Conservation (phyloP, 1,284 basidiomycete genomes). For the Irpex lacteus region DNA sequence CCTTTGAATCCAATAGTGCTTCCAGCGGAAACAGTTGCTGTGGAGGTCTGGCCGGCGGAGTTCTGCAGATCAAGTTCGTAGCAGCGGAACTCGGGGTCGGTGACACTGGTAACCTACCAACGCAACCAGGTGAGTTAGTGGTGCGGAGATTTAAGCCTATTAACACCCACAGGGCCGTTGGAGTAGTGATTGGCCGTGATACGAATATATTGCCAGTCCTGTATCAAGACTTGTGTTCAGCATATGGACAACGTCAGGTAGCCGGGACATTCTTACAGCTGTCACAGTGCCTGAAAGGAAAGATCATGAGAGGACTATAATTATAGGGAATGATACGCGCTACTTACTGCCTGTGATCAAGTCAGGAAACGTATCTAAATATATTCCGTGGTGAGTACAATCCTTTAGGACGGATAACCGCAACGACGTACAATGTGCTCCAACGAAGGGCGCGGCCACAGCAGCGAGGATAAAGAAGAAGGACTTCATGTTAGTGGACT, state of each 20-base stretch:
- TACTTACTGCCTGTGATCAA: conserved; percentile 19
- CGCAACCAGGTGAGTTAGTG: neutral
- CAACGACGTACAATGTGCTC: conserved; percentile 21
- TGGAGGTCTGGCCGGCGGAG: conserved; percentile 33
- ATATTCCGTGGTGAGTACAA: neutral
- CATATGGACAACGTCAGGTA: neutral
- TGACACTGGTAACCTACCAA: conserved; percentile 40
- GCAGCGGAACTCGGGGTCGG: conserved; percentile 42
- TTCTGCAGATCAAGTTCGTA: conserved; percentile 38
- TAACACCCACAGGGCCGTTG: conserved; percentile 34
- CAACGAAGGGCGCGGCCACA: conserved; percentile 18
- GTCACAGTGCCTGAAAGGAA: conserved; percentile 5
- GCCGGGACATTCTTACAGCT: neutral
- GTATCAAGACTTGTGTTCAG: neutral
- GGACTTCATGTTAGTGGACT: conserved; percentile 19
- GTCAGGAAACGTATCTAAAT: conserved; percentile 26
- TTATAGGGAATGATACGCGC: too few relatives aligned
- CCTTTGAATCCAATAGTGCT: conserved; percentile 31
- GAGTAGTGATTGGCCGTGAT: conserved; percentile 42
- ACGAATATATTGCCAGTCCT: conserved; percentile 42
- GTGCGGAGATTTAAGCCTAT: neutral
- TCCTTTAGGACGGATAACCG: neutral
- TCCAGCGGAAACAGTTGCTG: conserved; percentile 37
- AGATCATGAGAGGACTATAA: too few relatives aligned
- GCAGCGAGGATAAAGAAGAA: conserved; percentile 20